These are phyloP conservation scores for Geranomyces michiganensis DNA, from an alignment of 192 early-diverging fungal species.

Conservation along the genomic window DNA sequence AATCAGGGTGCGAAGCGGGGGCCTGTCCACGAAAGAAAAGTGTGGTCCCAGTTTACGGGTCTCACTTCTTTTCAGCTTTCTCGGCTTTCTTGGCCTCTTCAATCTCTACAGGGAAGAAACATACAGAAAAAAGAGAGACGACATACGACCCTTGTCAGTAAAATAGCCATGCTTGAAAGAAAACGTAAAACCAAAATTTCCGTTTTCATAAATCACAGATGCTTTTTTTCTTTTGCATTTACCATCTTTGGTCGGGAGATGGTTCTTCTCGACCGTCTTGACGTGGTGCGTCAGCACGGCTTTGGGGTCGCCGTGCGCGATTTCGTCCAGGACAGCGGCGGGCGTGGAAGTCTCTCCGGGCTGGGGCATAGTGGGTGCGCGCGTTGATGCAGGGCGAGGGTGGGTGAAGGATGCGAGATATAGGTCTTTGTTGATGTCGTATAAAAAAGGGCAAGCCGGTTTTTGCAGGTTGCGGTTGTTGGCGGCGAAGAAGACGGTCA, in stretches of 20 bases:
- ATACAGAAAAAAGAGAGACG: background rate
- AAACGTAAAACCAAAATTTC: background rate
- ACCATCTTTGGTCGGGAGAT: constrained; percentile 29
- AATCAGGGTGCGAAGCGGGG: too few relatives aligned
- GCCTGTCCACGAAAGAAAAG: too few relatives aligned
- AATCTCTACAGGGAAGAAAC: background rate
- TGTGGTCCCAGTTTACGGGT: background rate
- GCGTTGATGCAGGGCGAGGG: background rate
- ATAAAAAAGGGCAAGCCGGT: too few relatives aligned
- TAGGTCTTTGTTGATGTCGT: too few relatives aligned
- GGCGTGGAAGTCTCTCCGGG: background rate
- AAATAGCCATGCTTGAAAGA: background rate
- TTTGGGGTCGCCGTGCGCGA: constrained; percentile 19
- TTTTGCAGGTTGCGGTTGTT: too few relatives aligned
- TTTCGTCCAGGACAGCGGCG: constrained; percentile 11
- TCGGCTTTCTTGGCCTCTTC: background rate
- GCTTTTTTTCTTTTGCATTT: background rate
- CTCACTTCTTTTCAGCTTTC: background rate
- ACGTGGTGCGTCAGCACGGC: constrained; percentile 16
- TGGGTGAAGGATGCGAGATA: too few relatives aligned
- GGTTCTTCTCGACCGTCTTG: constrained; percentile 25
- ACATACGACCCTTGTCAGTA: background rate
- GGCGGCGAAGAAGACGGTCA: too few relatives aligned
- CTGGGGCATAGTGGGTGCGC: background rate
- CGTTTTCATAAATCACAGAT: background rate